Evolutionary conservation across 805 yeast genomes (phyloP).

Genomic region (Jamesozyma lodderae): DNA sequence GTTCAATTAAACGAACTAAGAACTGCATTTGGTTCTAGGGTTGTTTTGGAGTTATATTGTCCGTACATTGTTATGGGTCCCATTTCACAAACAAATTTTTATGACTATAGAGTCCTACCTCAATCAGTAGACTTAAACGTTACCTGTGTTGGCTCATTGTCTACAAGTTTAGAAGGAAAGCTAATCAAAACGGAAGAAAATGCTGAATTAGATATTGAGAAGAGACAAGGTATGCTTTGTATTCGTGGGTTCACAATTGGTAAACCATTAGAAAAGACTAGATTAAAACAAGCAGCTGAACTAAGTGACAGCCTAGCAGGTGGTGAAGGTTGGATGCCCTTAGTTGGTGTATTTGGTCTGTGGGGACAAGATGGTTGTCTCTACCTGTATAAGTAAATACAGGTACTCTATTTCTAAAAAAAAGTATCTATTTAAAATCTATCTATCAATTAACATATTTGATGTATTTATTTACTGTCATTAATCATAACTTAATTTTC

Average conservation of each 20-base stretch:
- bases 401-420: neutral
- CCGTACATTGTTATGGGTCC: slow-evolving; percentile 43
- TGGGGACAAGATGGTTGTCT: slow-evolving; percentile 71
- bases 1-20: slow-evolving; percentile 34
- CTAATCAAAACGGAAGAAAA: slow-evolving; percentile 31
- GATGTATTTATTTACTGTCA: neutral
- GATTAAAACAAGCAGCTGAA: slow-evolving; percentile 24
- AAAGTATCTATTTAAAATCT: neutral
- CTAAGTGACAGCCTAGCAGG: slow-evolving; percentile 31
- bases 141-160: slow-evolving; percentile 45
- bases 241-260: slow-evolving; percentile 64
- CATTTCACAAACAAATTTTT: slow-evolving; percentile 47
- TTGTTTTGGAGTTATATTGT: slow-evolving; percentile 42
- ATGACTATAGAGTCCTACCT: slow-evolving; percentile 48
- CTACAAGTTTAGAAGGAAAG: slow-evolving; percentile 54
- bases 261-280: slow-evolving; percentile 32
- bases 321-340: slow-evolving; percentile 44
- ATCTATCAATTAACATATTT: slow-evolving; percentile 1
- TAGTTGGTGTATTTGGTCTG: slow-evolving; percentile 45
- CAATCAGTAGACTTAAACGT: slow-evolving; percentile 23
- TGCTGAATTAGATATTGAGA: slow-evolving; percentile 26
- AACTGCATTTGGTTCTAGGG: slow-evolving; percentile 40
- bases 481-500: slow-evolving; percentile 36
- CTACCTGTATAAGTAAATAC: slow-evolving; percentile 33
- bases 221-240: slow-evolving; percentile 42